Evolutionary conservation across 2,329 filamentous ascomycete genomes (phyloP).

Genomic region (Microsporum audouinii): DNA sequence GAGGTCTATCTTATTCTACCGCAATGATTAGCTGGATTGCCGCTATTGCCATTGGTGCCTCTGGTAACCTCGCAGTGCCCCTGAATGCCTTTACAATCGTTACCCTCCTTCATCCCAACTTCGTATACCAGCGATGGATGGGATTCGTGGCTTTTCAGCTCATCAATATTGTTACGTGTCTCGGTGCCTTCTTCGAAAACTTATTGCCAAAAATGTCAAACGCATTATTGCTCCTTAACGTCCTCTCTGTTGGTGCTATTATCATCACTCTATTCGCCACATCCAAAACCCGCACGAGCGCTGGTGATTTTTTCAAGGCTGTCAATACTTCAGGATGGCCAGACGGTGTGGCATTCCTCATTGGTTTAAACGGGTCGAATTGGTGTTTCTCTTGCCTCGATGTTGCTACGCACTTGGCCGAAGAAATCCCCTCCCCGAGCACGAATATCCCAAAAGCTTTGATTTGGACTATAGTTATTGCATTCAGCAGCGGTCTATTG

Average conservation of each 20-base stretch:
- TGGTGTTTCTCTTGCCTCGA: constrained; percentile 4
- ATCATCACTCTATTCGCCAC: constrained; percentile 2
- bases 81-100: neutral
- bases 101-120: neutral
- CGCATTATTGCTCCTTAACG: neutral
- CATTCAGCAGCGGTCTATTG: neutral
- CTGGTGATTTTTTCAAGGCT: neutral
- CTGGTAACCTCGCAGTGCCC: neutral
- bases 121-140: constrained; percentile 3
- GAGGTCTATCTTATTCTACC: neutral
- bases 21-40: constrained; percentile 5
- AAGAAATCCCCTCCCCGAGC: constrained; percentile 1
- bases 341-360: neutral
- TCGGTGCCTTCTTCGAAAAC: neutral
- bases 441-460: constrained; percentile 4
- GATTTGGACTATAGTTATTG: constrained; percentile 2
- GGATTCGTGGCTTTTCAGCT: neutral
- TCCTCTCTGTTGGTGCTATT: neutral
- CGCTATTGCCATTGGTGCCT: neutral
- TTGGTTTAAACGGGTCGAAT: neutral
- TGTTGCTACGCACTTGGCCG: neutral
- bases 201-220: neutral
- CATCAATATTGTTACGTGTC: constrained; percentile 1
- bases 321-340: neutral
- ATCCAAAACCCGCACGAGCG: neutral